These are phyloP conservation scores for Neurospora sp. DNA, from an alignment of 495 filamentous ascomycete genomes.

Conservation along the genomic window DNA sequence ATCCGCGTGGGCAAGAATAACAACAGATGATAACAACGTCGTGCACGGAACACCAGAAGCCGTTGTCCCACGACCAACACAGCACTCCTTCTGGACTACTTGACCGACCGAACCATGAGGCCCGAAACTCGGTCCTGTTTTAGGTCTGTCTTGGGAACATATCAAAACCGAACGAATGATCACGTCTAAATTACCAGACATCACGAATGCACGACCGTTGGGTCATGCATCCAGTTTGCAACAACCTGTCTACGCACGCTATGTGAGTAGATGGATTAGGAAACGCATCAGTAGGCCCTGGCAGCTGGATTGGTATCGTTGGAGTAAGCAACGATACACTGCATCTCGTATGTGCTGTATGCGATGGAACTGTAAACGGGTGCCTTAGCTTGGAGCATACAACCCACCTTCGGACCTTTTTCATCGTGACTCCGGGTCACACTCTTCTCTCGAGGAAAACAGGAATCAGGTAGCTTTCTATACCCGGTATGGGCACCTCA, in stretches of 20 bases:
- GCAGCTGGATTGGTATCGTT: not conserved
- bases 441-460: not conserved
- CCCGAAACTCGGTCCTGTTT: not conserved
- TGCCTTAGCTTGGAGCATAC: not conserved
- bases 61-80: not conserved
- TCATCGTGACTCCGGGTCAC: not conserved
- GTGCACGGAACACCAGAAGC: not conserved
- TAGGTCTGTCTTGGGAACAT: not conserved
- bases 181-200: not conserved
- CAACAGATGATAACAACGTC: not conserved
- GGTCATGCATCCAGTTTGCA: not conserved
- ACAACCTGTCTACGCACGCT: not conserved
- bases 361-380: not conserved
- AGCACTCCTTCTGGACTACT: not conserved
- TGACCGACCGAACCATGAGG: not conserved
- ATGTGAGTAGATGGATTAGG: not conserved
- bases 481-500: not conserved
- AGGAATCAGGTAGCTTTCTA: not conserved
- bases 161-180: not conserved
- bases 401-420: not conserved
- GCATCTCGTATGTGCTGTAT: not conserved
- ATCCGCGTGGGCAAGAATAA: not conserved
- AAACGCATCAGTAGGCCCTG: not conserved
- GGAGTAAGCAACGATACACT: not conserved
- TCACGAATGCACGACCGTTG: not conserved